Evolutionary conservation across 2,329 filamentous ascomycete genomes (phyloP).

Genomic region (Calonectria henricotiae): DNA sequence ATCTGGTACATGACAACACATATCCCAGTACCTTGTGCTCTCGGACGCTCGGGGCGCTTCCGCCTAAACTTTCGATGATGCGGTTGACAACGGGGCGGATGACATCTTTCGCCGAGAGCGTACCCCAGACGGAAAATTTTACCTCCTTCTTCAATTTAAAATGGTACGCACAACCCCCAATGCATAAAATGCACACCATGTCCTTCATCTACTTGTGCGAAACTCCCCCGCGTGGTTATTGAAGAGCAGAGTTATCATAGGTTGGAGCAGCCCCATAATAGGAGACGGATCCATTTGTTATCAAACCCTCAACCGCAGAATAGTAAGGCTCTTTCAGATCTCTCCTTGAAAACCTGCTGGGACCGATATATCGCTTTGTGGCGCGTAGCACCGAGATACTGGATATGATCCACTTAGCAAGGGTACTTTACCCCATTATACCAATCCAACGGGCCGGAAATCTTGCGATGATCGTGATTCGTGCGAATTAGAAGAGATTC

Average conservation of each 20-base stretch:
- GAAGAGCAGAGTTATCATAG: neutral
- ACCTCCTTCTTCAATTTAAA: neutral
- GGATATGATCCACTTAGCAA: slow-evolving; percentile 11
- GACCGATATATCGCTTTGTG: neutral
- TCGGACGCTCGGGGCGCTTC: neutral
- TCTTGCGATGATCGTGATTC: slow-evolving; percentile 5
- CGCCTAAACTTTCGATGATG: neutral
- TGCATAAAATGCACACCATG: neutral
- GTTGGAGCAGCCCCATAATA: neutral
- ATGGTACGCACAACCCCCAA: neutral
- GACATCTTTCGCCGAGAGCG: neutral
- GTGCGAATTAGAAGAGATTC: neutral
- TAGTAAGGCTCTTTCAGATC: neutral
- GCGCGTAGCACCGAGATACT: neutral
- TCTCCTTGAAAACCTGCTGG: neutral
- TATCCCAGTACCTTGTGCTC: neutral
- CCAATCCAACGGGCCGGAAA: slow-evolving; percentile 18
- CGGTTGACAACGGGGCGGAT: neutral
- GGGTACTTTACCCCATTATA: slow-evolving; percentile 7
- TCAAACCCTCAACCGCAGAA: neutral
- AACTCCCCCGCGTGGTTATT: neutral
- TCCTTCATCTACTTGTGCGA: neutral
- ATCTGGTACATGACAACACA: neutral
- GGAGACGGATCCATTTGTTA: neutral
- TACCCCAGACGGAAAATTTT: neutral